phyloP scores from a whole-genome alignment of 2,329 filamentous ascomycete species.

The Claviceps sp. region DNA sequence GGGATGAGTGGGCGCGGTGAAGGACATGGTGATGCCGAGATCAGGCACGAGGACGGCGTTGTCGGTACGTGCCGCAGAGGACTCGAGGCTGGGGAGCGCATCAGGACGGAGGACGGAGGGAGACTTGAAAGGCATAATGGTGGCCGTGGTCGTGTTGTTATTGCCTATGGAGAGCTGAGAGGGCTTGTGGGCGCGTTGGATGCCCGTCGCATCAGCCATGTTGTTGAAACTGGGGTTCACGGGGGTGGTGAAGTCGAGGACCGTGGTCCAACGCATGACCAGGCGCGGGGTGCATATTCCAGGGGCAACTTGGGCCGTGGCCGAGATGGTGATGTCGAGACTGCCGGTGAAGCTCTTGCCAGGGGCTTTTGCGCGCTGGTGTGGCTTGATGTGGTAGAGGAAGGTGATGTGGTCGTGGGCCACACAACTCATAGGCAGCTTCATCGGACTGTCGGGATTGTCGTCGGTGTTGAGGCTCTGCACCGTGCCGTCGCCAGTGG shows the following conservation, averaged over 20 bases:
- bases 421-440: slow-evolving; percentile 47
- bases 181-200: slow-evolving; percentile 47
- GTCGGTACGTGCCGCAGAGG: slow-evolving; percentile 30
- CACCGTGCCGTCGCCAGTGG: slow-evolving; percentile 43
- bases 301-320: slow-evolving; percentile 42
- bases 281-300: slow-evolving; percentile 46
- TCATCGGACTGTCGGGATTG: slow-evolving; percentile 23
- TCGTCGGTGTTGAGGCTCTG: slow-evolving; percentile 37
- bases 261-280: slow-evolving; percentile 53
- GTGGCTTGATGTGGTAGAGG: slow-evolving; percentile 52
- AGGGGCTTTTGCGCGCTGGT: slow-evolving; percentile 28
- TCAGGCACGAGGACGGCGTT: slow-evolving; percentile 36
- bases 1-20: slow-evolving; percentile 44
- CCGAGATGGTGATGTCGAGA: slow-evolving; percentile 47
- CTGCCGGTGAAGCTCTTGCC: slow-evolving; percentile 36
- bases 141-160: slow-evolving; percentile 20
- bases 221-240: slow-evolving; percentile 50
- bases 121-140: slow-evolving; percentile 39
- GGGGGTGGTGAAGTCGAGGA: slow-evolving; percentile 54
- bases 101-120: slow-evolving; percentile 46
- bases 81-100: slow-evolving; percentile 27
- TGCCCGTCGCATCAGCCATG: slow-evolving; percentile 34
- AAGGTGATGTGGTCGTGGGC: slow-evolving; percentile 65
- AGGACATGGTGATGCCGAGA: slow-evolving; percentile 63
- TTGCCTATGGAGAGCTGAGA: slow-evolving; percentile 49